Evolutionary conservation across 1,284 basidiomycete genomes (phyloP), one percentile per base, ranked within the genome.

Genomic region (Trametes hirsuta): DNA sequence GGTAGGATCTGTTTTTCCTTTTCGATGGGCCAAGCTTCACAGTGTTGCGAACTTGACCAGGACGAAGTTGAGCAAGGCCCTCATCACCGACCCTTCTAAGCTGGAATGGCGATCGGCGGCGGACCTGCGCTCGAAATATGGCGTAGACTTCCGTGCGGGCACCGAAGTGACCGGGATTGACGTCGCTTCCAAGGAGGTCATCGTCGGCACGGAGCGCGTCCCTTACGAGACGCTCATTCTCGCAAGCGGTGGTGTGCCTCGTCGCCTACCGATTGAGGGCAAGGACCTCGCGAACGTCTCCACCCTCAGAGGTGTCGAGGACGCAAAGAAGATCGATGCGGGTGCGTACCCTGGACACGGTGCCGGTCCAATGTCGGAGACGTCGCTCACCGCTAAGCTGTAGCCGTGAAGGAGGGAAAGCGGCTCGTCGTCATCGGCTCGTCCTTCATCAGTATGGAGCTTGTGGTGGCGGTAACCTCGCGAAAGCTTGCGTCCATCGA

Each of bases 391-490:
- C 30, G 30, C 8, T 30, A 30, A 5, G 8, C 8, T 44, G 18
- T 36, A 71, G 73, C 68, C 8, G 67, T 60, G 14, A 76, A 85
- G 70, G 86, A 90, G 69, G 91, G 91, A 30, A 90, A 93, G 69
- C 83, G 86, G 55, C 75, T 93, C 48, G 93, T 95, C 36, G 84
- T 97, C 36, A 91, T 97, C 64, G 95, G 95, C 1, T 91, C 89
- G 36, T 93, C 91, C 18, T 98, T 97, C 77, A 98, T 98, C 70
- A 90, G 92, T 54, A 94, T 98, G 91, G 95, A 98, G 74, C 80
- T 94, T 10, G 93, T 94, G 4, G 84, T 82, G 14, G 91, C 93
- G 0, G 77, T 94, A 0, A 72, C 86, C 4, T 90, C 89, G 70
- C 88, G 89, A 58, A 91, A 89, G 75, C 84, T 91, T 15, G 87